Percentiles rank a stretch among this genome's conserved stretches.
Evolutionary conservation across 164 flowering plant species (phyloP).

Genomic region (Aristolochia californica): DNA sequence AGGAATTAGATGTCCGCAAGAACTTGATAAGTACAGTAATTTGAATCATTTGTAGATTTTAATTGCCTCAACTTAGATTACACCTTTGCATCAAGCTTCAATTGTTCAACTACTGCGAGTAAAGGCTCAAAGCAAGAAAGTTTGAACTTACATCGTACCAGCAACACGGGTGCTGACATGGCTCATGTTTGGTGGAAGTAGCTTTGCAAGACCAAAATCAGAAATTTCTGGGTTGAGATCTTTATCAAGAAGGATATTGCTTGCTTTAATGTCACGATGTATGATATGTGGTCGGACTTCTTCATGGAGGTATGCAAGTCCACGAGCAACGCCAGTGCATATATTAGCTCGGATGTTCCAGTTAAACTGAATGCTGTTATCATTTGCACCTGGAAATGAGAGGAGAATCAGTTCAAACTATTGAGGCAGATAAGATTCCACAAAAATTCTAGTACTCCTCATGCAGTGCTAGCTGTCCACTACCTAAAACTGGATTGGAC

Average conservation of each 20-base stretch:
- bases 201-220: conserved; percentile 95
- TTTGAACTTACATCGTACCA: conserved; percentile 73
- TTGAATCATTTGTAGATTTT: no score
- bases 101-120: no score
- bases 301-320: conserved; percentile 90
- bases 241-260: conserved; percentile 87
- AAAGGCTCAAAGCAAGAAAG: background rate
- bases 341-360: conserved; percentile 60
- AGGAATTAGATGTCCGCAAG: no score
- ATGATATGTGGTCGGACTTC: conserved; percentile 70
- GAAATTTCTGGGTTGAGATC: conserved; percentile 73
- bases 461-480: no score
- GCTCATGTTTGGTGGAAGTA: conserved; percentile 72
- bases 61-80: no score
- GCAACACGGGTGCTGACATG: conserved; percentile 98
- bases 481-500: no score
- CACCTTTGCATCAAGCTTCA: no score
- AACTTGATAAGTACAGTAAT: no score
- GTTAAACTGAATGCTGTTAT: conserved; percentile 41
- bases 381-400: conserved; percentile 35
- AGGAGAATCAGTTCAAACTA: background rate
- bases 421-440: background rate
- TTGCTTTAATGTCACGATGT: conserved; percentile 95
- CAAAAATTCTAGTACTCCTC: no score
- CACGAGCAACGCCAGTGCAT: conserved; percentile 75